Conservation (phyloP, 495 filamentous ascomycete species). For the Echria macrotheca region DNA sequence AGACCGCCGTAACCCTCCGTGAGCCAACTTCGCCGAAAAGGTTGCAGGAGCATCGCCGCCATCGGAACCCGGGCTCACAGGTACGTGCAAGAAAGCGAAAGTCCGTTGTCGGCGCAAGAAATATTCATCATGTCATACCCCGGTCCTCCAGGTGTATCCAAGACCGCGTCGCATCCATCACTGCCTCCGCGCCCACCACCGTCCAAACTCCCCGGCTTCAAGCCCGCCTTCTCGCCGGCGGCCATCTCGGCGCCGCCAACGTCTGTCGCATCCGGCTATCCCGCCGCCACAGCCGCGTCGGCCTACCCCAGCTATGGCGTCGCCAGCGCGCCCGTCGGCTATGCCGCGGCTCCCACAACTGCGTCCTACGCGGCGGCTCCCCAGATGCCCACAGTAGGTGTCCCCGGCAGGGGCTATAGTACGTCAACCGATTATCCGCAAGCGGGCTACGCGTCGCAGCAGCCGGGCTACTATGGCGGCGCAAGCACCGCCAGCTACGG, state of each 20-base stretch:
- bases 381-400: slow-evolving; percentile 24
- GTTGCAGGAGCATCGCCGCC: slow-evolving; percentile 13
- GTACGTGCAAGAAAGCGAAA: slow-evolving; percentile 38
- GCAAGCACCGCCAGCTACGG: slow-evolving; percentile 31
- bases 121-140: slow-evolving; percentile 96
- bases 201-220: slow-evolving; percentile 52
- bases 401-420: too few relatives aligned
- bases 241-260: slow-evolving; percentile 24
- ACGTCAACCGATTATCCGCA: slow-evolving; percentile 47
- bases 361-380: slow-evolving; percentile 31
- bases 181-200: slow-evolving; percentile 82
- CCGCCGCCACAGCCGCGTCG: slow-evolving; percentile 15
- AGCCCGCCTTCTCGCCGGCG: slow-evolving; percentile 48
- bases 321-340: slow-evolving; percentile 30
- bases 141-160: slow-evolving; percentile 79
- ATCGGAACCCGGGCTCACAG: slow-evolving; percentile 36
- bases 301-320: slow-evolving; percentile 27
- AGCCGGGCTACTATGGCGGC: slow-evolving; percentile 30
- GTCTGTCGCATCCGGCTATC: slow-evolving; percentile 24
- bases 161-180: slow-evolving; percentile 51
- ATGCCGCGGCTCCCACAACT: slow-evolving; percentile 31
- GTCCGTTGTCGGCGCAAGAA: slow-evolving; percentile 44
- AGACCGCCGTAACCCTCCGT: too few relatives aligned
- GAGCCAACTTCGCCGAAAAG: slow-evolving; percentile 22
- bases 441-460: slow-evolving; percentile 40